Evolutionary conservation across 106 monocot species (phyloP).

Genomic region (Allium cepa): DNA sequence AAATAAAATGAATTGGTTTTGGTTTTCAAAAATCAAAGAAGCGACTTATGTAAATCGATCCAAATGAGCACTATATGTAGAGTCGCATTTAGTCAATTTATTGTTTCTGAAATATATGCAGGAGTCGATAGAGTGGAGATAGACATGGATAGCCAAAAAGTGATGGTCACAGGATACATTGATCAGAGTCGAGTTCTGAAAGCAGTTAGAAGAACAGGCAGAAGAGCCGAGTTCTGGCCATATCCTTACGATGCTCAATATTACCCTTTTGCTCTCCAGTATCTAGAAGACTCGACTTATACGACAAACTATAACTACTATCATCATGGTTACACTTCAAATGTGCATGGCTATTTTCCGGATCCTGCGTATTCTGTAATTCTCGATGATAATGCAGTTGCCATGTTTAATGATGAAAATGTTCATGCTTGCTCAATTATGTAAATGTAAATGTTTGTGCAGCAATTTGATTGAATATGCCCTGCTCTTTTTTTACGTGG

Average conservation of each 20-base stretch:
- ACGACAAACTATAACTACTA: conserved; percentile 46
- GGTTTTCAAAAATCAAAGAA: no score
- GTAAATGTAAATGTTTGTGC: conserved; percentile 16
- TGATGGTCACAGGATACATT: conserved; percentile 72
- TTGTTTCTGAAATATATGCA: neutral
- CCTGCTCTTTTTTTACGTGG: neutral
- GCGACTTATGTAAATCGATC: no score
- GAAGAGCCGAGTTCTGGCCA: conserved; percentile 79
- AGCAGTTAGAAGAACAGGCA: conserved; percentile 63
- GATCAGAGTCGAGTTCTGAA: conserved; percentile 53
- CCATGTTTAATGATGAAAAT: conserved; percentile 68
- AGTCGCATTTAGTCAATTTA: no score
- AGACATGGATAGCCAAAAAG: conserved; percentile 70
- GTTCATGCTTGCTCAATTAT: conserved; percentile 67
- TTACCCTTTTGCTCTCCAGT: conserved; percentile 39
- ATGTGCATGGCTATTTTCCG: conserved; percentile 39
- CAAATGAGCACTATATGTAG: no score
- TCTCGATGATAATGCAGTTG: conserved; percentile 31
- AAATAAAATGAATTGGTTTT: no score
- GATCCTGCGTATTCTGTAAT: conserved; percentile 28
- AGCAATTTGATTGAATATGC: neutral
- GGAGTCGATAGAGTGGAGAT: conserved; percentile 67
- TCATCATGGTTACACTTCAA: conserved; percentile 47
- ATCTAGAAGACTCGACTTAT: conserved; percentile 41
- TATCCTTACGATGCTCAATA: conserved; percentile 40